These are phyloP conservation scores for Lipomyces spencermartinsiae DNA, from an alignment of 805 yeast genomes.

Conservation along the genomic window DNA sequence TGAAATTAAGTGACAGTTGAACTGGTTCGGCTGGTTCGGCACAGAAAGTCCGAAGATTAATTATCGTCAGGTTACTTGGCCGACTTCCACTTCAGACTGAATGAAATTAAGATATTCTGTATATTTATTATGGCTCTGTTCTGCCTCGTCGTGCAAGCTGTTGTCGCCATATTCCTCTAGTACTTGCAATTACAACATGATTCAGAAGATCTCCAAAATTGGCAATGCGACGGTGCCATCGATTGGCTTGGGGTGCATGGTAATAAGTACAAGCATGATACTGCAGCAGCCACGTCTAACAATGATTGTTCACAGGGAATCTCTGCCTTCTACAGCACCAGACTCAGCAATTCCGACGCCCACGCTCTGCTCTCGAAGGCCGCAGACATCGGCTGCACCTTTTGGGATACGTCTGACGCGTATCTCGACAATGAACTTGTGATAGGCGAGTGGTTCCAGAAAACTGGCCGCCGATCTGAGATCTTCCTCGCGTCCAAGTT, in stretches of 20 bases:
- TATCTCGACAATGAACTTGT: conserved; percentile 65
- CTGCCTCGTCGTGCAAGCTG: no score
- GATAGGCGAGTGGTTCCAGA: conserved; percentile 58
- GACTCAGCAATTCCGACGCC: conserved; percentile 53
- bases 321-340: conserved; percentile 28
- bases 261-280: neutral
- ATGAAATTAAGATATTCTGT: no score
- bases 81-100: no score
- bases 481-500: conserved; percentile 70
- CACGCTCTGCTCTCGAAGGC: conserved; percentile 59
- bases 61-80: no score
- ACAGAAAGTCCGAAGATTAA: no score
- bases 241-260: conserved; percentile 23
- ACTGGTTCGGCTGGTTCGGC: no score
- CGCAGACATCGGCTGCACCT: conserved; percentile 53
- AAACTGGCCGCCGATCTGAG: conserved; percentile 55
- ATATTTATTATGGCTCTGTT: no score
- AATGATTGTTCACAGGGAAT: conserved; percentile 16
- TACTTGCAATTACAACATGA: neutral
- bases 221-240: conserved; percentile 12
- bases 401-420: conserved; percentile 73
- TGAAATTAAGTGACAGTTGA: no score
- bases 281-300: neutral
- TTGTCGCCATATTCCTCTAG: no score
- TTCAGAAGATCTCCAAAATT: neutral